Evolutionary conservation across 352 stramenopile genomes (phyloP).

Genomic region (Globisporangium apiculatum): DNA sequence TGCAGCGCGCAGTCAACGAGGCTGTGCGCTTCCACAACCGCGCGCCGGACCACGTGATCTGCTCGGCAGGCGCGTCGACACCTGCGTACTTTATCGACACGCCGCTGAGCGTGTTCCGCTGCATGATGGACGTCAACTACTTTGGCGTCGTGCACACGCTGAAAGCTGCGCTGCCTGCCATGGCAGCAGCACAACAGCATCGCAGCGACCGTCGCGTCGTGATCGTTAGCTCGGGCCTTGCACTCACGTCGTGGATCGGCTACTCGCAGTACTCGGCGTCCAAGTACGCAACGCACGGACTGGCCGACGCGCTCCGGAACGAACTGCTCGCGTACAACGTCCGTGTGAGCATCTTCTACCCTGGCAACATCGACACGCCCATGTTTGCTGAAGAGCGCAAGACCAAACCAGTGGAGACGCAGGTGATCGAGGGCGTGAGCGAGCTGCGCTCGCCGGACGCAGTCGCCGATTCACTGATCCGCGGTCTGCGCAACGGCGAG

Average conservation of each 20-base stretch:
- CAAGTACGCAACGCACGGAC: conserved; percentile 79
- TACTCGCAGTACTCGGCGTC: conserved; percentile 72
- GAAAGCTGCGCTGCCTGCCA: conserved; percentile 69
- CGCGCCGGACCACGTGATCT: conserved; percentile 65
- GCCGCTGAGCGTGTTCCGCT: conserved; percentile 55
- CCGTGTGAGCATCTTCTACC: conserved; percentile 68
- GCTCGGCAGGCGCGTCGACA: conserved; percentile 45
- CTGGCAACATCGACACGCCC: conserved; percentile 78
- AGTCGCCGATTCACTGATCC: conserved; percentile 58
- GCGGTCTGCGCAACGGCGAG: conserved; percentile 52
- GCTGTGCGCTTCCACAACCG: conserved; percentile 63
- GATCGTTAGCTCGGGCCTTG: conserved; percentile 60
- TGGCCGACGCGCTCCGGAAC: conserved; percentile 72
- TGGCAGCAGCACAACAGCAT: conserved; percentile 31
- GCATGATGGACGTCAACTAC: conserved; percentile 86
- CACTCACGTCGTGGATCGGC: conserved; percentile 74
- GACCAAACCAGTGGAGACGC: conserved; percentile 68
- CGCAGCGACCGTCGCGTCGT: conserved; percentile 55
- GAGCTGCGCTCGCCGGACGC: conserved; percentile 39
- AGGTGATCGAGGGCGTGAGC: conserved; percentile 62
- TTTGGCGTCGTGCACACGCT: conserved; percentile 75
- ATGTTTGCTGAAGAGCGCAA: conserved; percentile 66
- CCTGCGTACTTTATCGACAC: conserved; percentile 73
- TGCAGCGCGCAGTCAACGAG: conserved; percentile 50
- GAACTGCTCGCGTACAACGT: conserved; percentile 71